Evolutionary conservation across 2,329 filamentous ascomycete species (phyloP).

Genomic region (Metarhizium anisopliae): DNA sequence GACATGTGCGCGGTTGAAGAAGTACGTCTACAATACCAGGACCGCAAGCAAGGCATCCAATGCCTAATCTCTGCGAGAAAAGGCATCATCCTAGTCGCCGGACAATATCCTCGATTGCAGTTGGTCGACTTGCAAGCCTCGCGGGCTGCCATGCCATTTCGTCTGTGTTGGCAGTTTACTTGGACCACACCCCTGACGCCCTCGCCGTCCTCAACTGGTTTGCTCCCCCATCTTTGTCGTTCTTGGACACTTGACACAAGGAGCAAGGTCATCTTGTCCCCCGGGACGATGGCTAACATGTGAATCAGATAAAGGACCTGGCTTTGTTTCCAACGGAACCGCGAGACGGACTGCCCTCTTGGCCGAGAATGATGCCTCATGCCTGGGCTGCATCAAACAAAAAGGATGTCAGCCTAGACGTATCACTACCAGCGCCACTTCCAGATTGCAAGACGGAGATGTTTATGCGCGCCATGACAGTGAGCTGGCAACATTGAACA

Average conservation of each 20-base stretch:
- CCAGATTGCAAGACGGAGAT: background rate
- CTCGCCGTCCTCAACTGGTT: background rate
- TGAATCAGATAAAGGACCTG: background rate
- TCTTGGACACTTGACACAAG: no score
- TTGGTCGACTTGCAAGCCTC: background rate
- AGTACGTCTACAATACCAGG: background rate
- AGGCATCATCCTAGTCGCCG: background rate
- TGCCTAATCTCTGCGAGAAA: background rate
- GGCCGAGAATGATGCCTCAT: no score
- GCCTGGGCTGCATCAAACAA: no score
- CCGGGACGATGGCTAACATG: background rate
- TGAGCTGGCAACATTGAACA: background rate
- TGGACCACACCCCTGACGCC: background rate
- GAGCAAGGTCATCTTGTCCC: background rate
- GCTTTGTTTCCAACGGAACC: background rate
- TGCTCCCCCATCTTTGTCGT: background rate
- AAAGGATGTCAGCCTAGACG: no score
- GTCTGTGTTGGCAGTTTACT: constrained; percentile 1
- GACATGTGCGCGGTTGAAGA: background rate
- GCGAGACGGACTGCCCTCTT: no score
- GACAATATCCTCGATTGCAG: background rate
- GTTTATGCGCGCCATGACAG: background rate
- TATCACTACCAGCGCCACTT: background rate
- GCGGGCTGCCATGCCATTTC: background rate
- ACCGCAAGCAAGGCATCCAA: no score